Evolutionary conservation across 2,329 filamentous ascomycete genomes (phyloP).

Genomic region (Trichoderma guizhouense): DNA sequence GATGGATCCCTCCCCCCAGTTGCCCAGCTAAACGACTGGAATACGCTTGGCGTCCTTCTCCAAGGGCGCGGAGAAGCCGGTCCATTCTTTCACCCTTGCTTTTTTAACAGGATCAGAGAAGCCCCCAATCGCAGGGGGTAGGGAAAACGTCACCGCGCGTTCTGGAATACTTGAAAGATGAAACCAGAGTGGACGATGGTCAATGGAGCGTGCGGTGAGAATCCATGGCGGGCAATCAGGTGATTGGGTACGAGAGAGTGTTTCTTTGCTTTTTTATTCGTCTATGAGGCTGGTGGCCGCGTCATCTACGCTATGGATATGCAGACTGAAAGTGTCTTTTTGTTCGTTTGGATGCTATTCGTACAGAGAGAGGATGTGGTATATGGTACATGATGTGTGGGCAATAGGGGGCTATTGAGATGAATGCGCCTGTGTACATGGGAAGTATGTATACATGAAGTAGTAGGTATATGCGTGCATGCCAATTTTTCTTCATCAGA

Average conservation of each 20-base stretch:
- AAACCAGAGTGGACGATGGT: background rate
- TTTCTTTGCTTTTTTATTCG: background rate
- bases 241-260: background rate
- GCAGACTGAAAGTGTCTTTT: background rate
- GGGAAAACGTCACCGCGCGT: background rate
- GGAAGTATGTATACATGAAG: background rate
- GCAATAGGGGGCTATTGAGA: background rate
- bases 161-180: background rate
- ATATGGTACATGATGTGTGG: background rate
- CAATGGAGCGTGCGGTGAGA: background rate
- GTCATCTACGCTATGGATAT: conserved; percentile 4
- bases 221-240: background rate
- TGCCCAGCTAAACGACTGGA: background rate
- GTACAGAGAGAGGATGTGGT: background rate
- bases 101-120: no score
- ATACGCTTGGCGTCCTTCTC: background rate
- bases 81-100: background rate
- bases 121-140: no score
- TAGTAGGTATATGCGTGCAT: background rate
- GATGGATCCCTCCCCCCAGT: background rate
- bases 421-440: background rate
- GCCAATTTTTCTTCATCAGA: background rate
- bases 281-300: conserved; percentile 1
- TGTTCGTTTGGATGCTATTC: background rate
- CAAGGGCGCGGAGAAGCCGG: background rate